These are phyloP conservation scores for Auxenochlorella pyrenoidosa DNA, from an alignment of 139 green algal genomes.

Conservation along the genomic window DNA sequence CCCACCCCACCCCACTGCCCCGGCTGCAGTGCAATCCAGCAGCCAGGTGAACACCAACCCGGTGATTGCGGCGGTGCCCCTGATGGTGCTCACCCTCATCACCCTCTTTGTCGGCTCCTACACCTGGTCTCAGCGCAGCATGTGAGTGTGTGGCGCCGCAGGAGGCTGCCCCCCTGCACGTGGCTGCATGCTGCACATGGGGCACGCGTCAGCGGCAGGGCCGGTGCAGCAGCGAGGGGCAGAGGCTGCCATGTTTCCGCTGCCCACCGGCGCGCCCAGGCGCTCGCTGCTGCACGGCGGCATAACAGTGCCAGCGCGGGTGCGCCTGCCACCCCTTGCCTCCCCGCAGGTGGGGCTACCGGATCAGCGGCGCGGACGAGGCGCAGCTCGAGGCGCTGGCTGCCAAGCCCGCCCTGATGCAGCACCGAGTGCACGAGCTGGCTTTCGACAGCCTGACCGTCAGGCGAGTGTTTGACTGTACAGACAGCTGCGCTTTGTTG, in stretches of 20 bases:
- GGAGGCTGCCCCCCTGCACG: too few species aligned
- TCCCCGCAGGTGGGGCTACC: constrained; percentile 10
- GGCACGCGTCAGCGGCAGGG: too few species aligned
- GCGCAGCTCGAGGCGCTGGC: constrained; percentile 28
- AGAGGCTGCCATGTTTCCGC: too few species aligned
- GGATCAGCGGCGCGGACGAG: neutral
- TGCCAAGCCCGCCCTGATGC: neutral
- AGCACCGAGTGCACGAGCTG: neutral
- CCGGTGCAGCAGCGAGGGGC: too few species aligned
- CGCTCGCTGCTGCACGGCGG: too few species aligned
- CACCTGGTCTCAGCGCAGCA: neutral
- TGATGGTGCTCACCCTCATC: constrained; percentile 46
- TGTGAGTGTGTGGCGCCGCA: too few species aligned
- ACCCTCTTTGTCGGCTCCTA: constrained; percentile 36
- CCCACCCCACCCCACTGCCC: neutral
- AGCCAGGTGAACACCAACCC: constrained; percentile 27
- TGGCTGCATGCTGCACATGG: neutral
- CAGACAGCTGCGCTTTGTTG: neutral
- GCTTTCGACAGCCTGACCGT: constrained; percentile 29
- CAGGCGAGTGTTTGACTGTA: neutral
- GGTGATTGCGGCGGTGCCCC: constrained; percentile 57
- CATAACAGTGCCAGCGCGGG: too few species aligned
- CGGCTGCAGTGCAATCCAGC: neutral
- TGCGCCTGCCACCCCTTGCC: too few species aligned
- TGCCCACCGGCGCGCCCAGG: too few species aligned